These are phyloP conservation scores for Xylariales sp. DNA, from an alignment of 2,329 filamentous ascomycete genomes.

Conservation along the genomic window DNA sequence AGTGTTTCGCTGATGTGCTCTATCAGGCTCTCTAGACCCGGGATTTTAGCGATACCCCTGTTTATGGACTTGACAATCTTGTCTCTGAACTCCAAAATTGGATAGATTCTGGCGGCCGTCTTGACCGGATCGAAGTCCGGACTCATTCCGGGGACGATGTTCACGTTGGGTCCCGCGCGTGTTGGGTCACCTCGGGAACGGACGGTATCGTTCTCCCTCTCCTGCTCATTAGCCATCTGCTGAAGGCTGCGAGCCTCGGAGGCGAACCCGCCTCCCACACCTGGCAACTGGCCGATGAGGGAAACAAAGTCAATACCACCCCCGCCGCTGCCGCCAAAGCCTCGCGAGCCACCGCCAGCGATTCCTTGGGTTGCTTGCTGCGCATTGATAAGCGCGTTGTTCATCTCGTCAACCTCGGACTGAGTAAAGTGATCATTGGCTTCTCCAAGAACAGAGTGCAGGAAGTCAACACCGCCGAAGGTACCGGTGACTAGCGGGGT, in stretches of 20 bases:
- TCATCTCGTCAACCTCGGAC: constrained; percentile 78
- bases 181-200: constrained; percentile 24
- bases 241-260: constrained; percentile 62
- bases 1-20: constrained; percentile 92
- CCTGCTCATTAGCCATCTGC: constrained; percentile 59
- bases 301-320: constrained; percentile 59
- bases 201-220: constrained; percentile 36
- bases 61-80: constrained; percentile 87
- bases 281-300: constrained; percentile 72
- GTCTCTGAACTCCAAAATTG: constrained; percentile 90
- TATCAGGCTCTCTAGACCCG: constrained; percentile 82
- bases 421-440: constrained; percentile 82
- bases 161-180: constrained; percentile 45
- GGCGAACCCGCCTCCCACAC: constrained; percentile 60
- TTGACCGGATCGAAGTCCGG: constrained; percentile 73
- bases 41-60: constrained; percentile 83
- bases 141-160: constrained; percentile 70
- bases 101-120: constrained; percentile 80
- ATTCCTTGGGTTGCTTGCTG: constrained; percentile 40
- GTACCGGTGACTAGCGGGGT: constrained; percentile 71
- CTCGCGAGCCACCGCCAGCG: constrained; percentile 30
- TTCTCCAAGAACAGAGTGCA: constrained; percentile 74
- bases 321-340: constrained; percentile 37
- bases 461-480: constrained; percentile 79
- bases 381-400: constrained; percentile 68